Conservation (phyloP, 2,329 filamentous ascomycete species). For the Penicillium sp. region DNA sequence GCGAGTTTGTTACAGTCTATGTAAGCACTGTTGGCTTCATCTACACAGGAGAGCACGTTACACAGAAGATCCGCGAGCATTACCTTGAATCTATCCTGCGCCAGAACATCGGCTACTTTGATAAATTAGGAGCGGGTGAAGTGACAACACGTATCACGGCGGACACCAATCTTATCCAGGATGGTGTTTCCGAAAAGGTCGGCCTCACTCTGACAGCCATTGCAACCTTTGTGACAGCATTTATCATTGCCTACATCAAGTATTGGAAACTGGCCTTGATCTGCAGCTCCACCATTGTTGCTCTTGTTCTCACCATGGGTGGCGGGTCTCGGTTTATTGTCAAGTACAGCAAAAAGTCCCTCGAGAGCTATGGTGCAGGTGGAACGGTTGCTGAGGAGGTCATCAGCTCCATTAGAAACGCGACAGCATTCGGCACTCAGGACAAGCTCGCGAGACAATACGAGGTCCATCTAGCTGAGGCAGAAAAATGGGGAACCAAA, state of each 20-base stretch:
- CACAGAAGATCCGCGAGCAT: constrained; percentile 76
- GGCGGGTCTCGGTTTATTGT: constrained; percentile 74
- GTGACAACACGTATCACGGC: constrained; percentile 93
- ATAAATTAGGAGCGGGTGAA: constrained; percentile 89
- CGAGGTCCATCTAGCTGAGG: constrained; percentile 72
- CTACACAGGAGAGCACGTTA: constrained; percentile 80
- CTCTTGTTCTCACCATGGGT: constrained; percentile 79
- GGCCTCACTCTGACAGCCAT: constrained; percentile 75
- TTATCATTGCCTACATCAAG: constrained; percentile 86
- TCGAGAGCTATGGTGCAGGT: constrained; percentile 80
- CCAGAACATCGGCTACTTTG: constrained; percentile 92
- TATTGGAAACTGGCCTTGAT: constrained; percentile 95
- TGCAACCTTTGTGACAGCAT: constrained; percentile 84
- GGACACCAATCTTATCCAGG: constrained; percentile 91
- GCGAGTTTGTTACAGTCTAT: constrained; percentile 77
- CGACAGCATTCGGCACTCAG: constrained; percentile 90
- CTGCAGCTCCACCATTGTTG: constrained; percentile 78
- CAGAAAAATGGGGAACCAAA: constrained; percentile 76
- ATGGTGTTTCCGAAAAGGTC: constrained; percentile 90
- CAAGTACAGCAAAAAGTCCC: constrained; percentile 77
- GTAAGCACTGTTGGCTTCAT: constrained; percentile 87
- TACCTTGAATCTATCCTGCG: constrained; percentile 84
- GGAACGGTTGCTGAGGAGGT: constrained; percentile 93
- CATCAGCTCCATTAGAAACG: constrained; percentile 89
- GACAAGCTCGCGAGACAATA: constrained; percentile 89